Conservation (phyloP, 352 stramenopile genomes). For the Phytophthora agathidicida region DNA sequence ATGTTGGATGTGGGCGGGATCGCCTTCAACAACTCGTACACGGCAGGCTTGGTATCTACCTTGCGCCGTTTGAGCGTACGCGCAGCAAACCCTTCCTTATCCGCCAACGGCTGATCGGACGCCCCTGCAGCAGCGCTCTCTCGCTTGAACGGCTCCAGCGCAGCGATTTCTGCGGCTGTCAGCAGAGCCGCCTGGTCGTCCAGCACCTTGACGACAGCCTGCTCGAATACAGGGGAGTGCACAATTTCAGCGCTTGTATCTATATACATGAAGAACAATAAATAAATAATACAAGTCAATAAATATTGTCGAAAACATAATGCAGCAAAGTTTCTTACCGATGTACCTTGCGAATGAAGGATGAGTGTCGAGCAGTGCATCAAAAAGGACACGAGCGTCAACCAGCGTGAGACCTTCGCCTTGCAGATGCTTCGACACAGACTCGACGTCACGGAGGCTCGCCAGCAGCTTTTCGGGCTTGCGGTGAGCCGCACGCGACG, state of each 20-base stretch:
- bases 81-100: conserved; percentile 1
- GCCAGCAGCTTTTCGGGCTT: background rate
- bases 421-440: background rate
- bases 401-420: background rate
- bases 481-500: background rate
- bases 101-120: background rate
- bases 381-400: background rate
- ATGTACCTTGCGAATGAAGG: conserved; percentile 1
- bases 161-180: background rate
- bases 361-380: background rate
- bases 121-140: background rate
- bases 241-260: background rate
- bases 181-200: no score
- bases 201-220: conserved; percentile 4
- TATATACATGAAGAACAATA: background rate
- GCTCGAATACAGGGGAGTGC: background rate
- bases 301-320: no score
- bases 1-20: conserved; percentile 3
- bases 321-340: background rate
- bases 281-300: no score
- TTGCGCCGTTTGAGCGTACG: background rate
- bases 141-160: background rate
- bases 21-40: background rate
- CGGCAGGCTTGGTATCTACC: background rate
- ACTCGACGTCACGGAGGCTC: background rate